A percentile compares a stretch with the other conserved stretches of the same genome.
phyloP scores from a whole-genome alignment of 345 rosid species.

The Eucalyptus shirleyi region DNA sequence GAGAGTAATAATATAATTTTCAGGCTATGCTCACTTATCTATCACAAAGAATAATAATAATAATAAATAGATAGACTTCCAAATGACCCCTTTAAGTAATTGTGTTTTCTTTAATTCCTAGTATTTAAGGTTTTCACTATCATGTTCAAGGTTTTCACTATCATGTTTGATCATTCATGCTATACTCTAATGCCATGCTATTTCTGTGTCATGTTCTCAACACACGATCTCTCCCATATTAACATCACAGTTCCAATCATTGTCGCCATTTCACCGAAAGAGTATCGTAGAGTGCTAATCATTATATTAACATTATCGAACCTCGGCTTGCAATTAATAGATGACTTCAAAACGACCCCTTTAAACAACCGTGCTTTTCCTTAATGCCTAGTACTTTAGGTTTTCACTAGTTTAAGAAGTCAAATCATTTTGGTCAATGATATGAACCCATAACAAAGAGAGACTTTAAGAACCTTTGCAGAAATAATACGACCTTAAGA shows the following conservation, averaged over 20 bases:
- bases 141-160: background rate
- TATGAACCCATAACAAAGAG: background rate
- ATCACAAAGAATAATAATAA: too few relatives aligned
- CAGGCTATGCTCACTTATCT: background rate
- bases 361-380: background rate
- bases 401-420: background rate
- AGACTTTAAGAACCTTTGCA: background rate
- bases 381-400: background rate
- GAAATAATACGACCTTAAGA: background rate
- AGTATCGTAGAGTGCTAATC: too few relatives aligned
- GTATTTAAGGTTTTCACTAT: background rate
- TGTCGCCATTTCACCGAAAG: too few relatives aligned
- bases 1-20: too few relatives aligned
- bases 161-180: too few relatives aligned
- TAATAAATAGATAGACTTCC: too few relatives aligned
- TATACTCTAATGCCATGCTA: too few relatives aligned
- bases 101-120: too few relatives aligned
- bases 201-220: accelerated
- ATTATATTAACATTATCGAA: too few relatives aligned
- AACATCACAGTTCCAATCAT: too few relatives aligned
- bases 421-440: background rate
- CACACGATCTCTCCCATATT: too few relatives aligned
- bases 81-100: background rate
- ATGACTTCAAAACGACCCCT: background rate
- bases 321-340: too few relatives aligned